Base-by-base conservation (phyloP, 306 rosid genomes). In the Glycine tomentella region DNA sequence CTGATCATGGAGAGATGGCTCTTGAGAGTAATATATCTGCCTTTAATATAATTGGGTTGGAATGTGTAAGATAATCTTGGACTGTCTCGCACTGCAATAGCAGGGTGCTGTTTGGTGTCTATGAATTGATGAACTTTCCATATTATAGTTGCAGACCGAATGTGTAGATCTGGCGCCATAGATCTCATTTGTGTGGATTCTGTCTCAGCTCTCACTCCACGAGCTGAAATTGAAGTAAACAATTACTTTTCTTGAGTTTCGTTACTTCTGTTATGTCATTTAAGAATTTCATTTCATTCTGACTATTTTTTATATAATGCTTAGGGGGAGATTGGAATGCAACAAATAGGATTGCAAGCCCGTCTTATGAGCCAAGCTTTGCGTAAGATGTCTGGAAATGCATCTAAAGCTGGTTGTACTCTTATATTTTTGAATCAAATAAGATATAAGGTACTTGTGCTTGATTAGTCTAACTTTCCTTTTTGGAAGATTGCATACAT, bases 1-100 rank as follows among this genome's bases (percentile, higher is more conserved):
- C 99, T 46, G 99, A 95, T 93, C 96, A 95, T 75, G 99, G 99
- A 31, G 99, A 95, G 88, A 95, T 95, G 99, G 99, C 91, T 79
- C 99, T 95, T 81, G 99, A 95, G 91, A 93, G 98, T 95, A 95
- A 88, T 85, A 74, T 59, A 64, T 83, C 61, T 77, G 42, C 84
- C 53, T 52, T 84, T 74, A 62, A 48, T 52, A 15, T 73, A 40
- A 56, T 84, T 85, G 25, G 72, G 85, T 74, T 69, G 75, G 68
- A 82, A 76, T 62, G 59, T 33, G 77, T 66, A 52, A 20, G 57
- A 76, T 74, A 34, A 33, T 45, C 72, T 69, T 83, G 79, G 38
- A 36, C 31, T 62, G 67, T 63, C 76, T 62, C 31, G 34, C 69
- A 63, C 63, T 77, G 68, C 68, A 84, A 6, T 61, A 68, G 53